Base-by-base conservation (phyloP, 2,329 filamentous ascomycete genomes). In the Neonectria sp. region DNA sequence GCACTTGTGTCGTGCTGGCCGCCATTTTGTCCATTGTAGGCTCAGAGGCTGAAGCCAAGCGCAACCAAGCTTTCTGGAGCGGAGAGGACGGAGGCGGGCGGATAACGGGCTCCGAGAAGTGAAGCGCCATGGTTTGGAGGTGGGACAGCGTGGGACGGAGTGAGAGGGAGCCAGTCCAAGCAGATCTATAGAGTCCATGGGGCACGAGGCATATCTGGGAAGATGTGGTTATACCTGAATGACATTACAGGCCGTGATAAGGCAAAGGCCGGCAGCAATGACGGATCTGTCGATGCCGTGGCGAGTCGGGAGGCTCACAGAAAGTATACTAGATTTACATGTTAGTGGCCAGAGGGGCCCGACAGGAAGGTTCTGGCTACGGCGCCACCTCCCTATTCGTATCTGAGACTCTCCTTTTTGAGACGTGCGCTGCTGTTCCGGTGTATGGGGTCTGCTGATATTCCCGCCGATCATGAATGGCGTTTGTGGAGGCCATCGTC, bases 221-320 rank as follows among this genome's bases (percentile, higher is more conserved):
- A 5, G 27, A 29, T 21, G 21, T 21, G 21, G 21, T 21, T 21
- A 21, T 21, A 21, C 21, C 21, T 21, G 21, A 21, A 21, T 21
- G 21, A 21, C 21, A 21, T 21, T 21, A 21, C 21, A 21, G 21
- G 21, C 21, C 21, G 21, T 21, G 21, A 21, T 21, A 21, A 52
- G 13, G 31, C 29, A 25, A 56, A 33, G 13, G 37, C 15, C 37
- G 31, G 35, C 13, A 43, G 29, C 11, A n/a, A 21, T n/a, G 57
- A 60, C 57, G 33, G 35, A 60, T 52, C 25, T 21, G 57, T 52
- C 57, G 45, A 52, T 52, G 57, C 46, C 48, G 57, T 52, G 46
- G 57, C 57, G 57, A 35, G 43, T 43, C 24, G 25, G 31, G 45
- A 58, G 51, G 31, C 27, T 43, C 29, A 49, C 17, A 21, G 51